Evolutionary conservation across 106 monocot genomes (phyloP), one percentile per base, ranked within the genome.

Genomic region (Vanilla planifolia): DNA sequence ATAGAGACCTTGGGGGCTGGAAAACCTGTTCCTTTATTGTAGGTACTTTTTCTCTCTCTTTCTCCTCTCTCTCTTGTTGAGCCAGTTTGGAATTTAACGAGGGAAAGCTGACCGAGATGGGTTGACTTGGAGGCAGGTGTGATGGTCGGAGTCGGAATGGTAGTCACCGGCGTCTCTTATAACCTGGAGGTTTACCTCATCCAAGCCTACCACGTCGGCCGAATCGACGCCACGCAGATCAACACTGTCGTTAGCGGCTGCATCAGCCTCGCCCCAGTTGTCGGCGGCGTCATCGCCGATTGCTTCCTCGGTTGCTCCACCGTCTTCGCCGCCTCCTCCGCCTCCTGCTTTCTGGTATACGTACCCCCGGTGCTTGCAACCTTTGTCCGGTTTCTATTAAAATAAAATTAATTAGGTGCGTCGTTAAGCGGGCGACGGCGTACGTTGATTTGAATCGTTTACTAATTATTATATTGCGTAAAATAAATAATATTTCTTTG

Each of bases 171-270:
- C 9, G 70, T 58, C 2, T 23, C 10, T 13, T 37, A 47, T 50
- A 88, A 88, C 76, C 19, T 88, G 13, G 37, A 77, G 2, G 88
- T 88, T 15, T 83, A 80, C 67, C 60, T 88, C 13, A 74, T 83
- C 20, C 20, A 77, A 55, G 22, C 62, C 27, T 88, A 53, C 71
- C 70, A 83, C 64, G 65, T 88, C 21, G 70, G 62, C 51, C 79
- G 74, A 63, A 77, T 88, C 17, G 82, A 83, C 48, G 82, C 82
- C 1, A 75, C 87, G 0, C 82, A 82, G 53, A 76, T 88, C 34
- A 23, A 15, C 23, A 82, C 71, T 67, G 70, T 82, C 61, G 34
- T 76, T 59, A 60, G 19, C 60, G 88, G 77, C 50, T 71, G 76
- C 56, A 33, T 19, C 46, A 71, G 44, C 67, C 25, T 83, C 23